phyloP scores from a whole-genome alignment of 345 rosid species.

The Limnanthes douglasii region DNA sequence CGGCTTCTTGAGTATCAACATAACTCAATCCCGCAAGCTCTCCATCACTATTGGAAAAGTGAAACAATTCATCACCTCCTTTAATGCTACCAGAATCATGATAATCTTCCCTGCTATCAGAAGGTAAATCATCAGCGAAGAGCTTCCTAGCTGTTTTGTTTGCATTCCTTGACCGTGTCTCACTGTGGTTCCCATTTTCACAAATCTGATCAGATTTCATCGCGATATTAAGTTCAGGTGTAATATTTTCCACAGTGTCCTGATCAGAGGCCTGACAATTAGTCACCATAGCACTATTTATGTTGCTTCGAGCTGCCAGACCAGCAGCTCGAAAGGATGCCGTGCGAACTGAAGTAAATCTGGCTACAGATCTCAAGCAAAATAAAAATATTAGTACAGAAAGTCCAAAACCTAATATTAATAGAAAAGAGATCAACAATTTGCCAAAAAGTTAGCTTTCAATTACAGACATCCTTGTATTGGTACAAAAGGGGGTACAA shows the following conservation, averaged over 20 bases:
- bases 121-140: conserved; percentile 22
- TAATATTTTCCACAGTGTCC: conserved; percentile 8
- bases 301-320: conserved; percentile 27
- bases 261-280: conserved; percentile 23
- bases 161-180: conserved; percentile 13
- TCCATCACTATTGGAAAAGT: conserved; percentile 14
- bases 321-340: conserved; percentile 63
- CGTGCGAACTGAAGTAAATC: conserved; percentile 58
- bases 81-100: no score
- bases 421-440: background rate
- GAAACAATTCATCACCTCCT: conserved; percentile 11
- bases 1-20: conserved; percentile 79
- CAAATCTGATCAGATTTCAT: conserved; percentile 16
- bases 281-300: conserved; percentile 9
- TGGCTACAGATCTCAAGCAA: conserved; percentile 23
- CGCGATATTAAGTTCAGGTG: conserved; percentile 8
- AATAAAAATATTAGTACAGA: conserved; percentile 1
- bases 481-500: background rate
- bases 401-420: background rate
- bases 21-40: conserved; percentile 49
- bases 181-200: conserved; percentile 15
- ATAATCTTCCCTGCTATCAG: no score
- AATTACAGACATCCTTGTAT: background rate
- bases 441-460: conserved; percentile 2
- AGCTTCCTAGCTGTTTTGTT: conserved; percentile 44